Percentiles rank a stretch among this genome's conserved stretches.
phyloP scores from a whole-genome alignment of 441 rosid species.

The Codiaeum variegatum region DNA sequence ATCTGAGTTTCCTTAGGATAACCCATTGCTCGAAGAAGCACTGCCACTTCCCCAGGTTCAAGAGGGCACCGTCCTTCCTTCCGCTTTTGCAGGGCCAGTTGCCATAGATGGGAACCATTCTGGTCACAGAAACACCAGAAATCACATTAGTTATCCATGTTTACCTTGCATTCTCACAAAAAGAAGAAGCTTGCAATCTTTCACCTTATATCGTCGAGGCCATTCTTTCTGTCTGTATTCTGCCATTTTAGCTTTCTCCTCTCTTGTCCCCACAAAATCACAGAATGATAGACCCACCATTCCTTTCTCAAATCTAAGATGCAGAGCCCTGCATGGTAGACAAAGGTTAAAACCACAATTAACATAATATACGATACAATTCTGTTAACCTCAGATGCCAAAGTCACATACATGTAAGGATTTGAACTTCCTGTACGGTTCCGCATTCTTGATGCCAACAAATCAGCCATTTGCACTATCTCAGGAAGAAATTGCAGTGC shows the following conservation, averaged over 20 bases:
- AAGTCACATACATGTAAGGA: constrained; percentile 73
- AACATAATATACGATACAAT: constrained; percentile 3
- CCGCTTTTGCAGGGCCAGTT: constrained; percentile 84
- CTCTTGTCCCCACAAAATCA: constrained; percentile 96
- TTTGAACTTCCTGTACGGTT: constrained; percentile 83
- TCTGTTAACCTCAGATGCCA: constrained; percentile 21
- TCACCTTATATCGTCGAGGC: constrained; percentile 97
- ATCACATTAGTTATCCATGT: constrained; percentile 8
- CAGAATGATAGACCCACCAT: constrained; percentile 98
- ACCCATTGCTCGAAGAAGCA: constrained; percentile 93
- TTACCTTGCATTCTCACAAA: constrained; percentile 11
- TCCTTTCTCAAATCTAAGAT: constrained; percentile 99
- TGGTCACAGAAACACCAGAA: constrained; percentile 33
- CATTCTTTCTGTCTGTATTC: constrained; percentile 92
- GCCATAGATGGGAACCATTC: constrained; percentile 99
- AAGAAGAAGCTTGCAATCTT: constrained; percentile 1
- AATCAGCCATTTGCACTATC: constrained; percentile 88
- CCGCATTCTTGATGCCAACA: constrained; percentile 84
- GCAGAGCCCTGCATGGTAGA: constrained; percentile 75
- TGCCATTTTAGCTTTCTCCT: constrained; percentile 93
- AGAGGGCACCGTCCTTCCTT: constrained; percentile 99
- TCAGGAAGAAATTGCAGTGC: constrained; percentile 92
- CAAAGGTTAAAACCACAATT: constrained; percentile 17
- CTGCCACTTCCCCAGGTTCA: constrained; percentile 99
- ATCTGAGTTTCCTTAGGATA: constrained; percentile 97